These are phyloP conservation scores for Vigna trinervia DNA, from an alignment of 306 rosid species.

Conservation along the genomic window DNA sequence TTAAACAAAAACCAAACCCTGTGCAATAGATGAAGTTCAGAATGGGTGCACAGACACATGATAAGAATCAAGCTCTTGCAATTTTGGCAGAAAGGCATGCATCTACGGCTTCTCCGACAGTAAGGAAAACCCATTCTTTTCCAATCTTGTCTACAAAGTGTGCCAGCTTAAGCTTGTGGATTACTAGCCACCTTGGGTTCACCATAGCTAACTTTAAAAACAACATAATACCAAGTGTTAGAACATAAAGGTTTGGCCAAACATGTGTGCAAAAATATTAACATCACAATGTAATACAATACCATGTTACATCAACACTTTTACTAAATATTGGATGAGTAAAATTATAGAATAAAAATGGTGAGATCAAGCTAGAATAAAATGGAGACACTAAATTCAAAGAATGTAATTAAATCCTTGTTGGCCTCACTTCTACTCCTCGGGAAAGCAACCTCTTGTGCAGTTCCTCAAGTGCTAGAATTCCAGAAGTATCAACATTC, in stretches of 20 bases:
- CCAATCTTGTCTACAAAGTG: conserved; percentile 77
- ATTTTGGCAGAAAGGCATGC: conserved; percentile 56
- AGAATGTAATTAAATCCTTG: conserved; percentile 1
- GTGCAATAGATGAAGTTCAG: background rate
- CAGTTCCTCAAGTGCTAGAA: conserved; percentile 72
- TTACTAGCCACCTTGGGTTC: conserved; percentile 82
- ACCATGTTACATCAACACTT: too few relatives aligned
- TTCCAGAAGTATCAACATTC: conserved; percentile 85
- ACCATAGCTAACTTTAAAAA: conserved; percentile 73
- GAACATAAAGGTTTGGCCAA: background rate
- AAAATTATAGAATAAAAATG: background rate
- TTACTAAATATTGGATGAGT: too few relatives aligned
- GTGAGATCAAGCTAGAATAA: background rate
- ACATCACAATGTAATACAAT: too few relatives aligned
- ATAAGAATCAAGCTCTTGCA: conserved; percentile 35
- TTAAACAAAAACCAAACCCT: background rate
- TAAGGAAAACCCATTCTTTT: conserved; percentile 61
- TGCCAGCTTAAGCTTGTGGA: conserved; percentile 76
- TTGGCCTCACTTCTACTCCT: conserved; percentile 61
- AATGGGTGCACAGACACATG: background rate
- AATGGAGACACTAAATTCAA: background rate
- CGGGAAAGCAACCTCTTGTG: conserved; percentile 61
- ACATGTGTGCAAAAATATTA: too few relatives aligned
- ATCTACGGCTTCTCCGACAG: conserved; percentile 79
- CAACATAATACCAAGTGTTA: conserved; percentile 25